Evolutionary conservation across 2,329 filamentous ascomycete species (phyloP).

Genomic region (Cercospora zeina): DNA sequence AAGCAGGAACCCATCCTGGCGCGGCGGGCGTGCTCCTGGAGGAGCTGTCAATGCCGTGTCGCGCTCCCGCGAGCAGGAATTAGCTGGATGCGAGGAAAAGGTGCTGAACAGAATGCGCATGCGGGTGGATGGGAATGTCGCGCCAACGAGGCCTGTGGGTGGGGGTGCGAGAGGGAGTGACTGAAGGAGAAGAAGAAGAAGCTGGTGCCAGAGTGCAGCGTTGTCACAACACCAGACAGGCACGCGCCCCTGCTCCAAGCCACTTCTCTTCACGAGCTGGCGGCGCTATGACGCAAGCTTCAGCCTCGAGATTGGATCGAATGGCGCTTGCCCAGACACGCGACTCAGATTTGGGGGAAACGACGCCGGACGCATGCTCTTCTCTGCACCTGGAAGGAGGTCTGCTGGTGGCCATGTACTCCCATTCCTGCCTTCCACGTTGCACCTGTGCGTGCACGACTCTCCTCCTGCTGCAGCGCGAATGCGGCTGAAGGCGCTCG

Average conservation of each 20-base stretch:
- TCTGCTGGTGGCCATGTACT: too few species aligned
- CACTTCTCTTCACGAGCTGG: background rate
- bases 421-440: background rate
- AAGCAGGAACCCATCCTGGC: slow-evolving; percentile 15
- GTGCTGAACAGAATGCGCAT: background rate
- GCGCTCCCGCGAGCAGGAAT: background rate
- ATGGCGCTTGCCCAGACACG: slow-evolving; percentile 7
- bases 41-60: slow-evolving; percentile 12
- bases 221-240: background rate
- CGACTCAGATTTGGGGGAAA: background rate
- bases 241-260: background rate
- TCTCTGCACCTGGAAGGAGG: too few species aligned
- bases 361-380: background rate
- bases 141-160: background rate
- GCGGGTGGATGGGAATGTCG: slow-evolving; percentile 5
- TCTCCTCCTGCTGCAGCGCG: background rate
- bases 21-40: slow-evolving; percentile 7
- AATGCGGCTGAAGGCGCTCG: background rate
- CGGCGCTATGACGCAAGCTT: slow-evolving; percentile 5
- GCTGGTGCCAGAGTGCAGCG: background rate
- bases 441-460: slow-evolving; percentile 1
- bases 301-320: background rate
- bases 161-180: background rate
- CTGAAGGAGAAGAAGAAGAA: background rate
- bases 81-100: background rate